Evolutionary conservation across 345 rosid genomes (phyloP).

Genomic region (Lepidium aucheri): DNA sequence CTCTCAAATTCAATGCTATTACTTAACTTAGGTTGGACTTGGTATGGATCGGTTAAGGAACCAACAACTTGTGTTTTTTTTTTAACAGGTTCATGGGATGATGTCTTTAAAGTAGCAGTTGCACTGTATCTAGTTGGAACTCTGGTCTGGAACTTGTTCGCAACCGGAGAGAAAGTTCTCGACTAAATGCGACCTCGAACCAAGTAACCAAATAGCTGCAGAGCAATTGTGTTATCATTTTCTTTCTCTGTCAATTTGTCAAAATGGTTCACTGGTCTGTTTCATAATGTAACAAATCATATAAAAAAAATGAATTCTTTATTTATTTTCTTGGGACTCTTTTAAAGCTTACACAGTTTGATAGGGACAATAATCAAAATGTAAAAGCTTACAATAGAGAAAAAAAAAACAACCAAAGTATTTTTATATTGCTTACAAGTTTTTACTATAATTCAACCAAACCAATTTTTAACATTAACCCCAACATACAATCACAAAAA

Average conservation of each 20-base stretch:
- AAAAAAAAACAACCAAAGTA: not conserved
- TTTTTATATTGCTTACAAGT: constrained; percentile 15
- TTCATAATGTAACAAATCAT: constrained; percentile 7
- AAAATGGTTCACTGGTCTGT: constrained; percentile 3
- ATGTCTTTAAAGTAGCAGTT: constrained; percentile 91
- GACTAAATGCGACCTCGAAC: constrained; percentile 36
- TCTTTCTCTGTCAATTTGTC: not conserved
- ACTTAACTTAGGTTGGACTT: not conserved
- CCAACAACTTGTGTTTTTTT: not conserved
- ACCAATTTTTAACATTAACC: not conserved
- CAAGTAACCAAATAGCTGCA: not conserved
- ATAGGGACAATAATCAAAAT: not conserved
- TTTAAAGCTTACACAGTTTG: constrained; percentile 17
- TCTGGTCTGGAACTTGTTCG: constrained; percentile 78
- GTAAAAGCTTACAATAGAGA: constrained; percentile 21
- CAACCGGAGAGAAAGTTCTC: constrained; percentile 50
- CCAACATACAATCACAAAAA: constrained; percentile 12
- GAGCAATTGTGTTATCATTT: not conserved
- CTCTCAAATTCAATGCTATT: not conserved
- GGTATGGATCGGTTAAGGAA: not conserved
- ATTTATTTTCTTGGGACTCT: constrained; percentile 5
- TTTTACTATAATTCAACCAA: constrained; percentile 8
- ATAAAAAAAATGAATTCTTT: not conserved
- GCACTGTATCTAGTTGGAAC: constrained; percentile 72
- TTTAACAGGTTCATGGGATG: constrained; percentile 84